Base-by-base conservation (phyloP, 2,329 filamentous ascomycete genomes). In the Diaporthe sp. region DNA sequence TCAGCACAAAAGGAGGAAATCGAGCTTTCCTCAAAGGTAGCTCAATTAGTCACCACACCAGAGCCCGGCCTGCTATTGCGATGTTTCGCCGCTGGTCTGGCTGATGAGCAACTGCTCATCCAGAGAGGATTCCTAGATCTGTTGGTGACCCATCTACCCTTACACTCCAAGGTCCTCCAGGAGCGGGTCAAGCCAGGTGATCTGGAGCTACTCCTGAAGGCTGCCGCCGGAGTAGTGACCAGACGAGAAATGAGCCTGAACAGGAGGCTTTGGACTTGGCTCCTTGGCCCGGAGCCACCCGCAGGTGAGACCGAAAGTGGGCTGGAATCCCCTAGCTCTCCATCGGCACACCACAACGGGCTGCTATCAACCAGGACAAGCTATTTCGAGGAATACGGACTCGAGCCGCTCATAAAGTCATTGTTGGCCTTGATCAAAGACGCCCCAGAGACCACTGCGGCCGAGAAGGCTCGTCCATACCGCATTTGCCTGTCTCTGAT, bases 191-290 rank as follows among this genome's bases (percentile, higher is more conserved):
- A 93, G 75, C 82, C 89, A 8, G 89, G 89, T 45, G 97, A 99
- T 80, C 86, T 98, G 25, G 93, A 98, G 80, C 89, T 95, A 2
- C 88, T 99, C 2, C 89, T 98, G 42, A 90, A 92, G 74, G 94
- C 96, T 22, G 96, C 96, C 8, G 92, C 92, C n/a, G 92, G 94
- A 1, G 96, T 99, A 28, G 95, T 98, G 1, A 92, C 92, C 28
- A 90, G 97, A 67, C 91, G 96, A 83, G 97, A 99, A 77, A 99
- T 99, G 97, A 97, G 96, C 81, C 86, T 99, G 66, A 99, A 99
- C 82, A 89, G 97, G 78, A 91, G 97, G 50, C 86, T 99, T n/a
- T 98, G 96, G 95, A 92, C 94, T 57, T 99, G 97, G 97, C 92
- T 98, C 76, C 87, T 99, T 2, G 97, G 97, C 0, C 96, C 96